Evolutionary conservation across 2,329 filamentous ascomycete species (phyloP), one percentile per base, ranked within the genome.

Genomic region (Botrytis galanthina): DNA sequence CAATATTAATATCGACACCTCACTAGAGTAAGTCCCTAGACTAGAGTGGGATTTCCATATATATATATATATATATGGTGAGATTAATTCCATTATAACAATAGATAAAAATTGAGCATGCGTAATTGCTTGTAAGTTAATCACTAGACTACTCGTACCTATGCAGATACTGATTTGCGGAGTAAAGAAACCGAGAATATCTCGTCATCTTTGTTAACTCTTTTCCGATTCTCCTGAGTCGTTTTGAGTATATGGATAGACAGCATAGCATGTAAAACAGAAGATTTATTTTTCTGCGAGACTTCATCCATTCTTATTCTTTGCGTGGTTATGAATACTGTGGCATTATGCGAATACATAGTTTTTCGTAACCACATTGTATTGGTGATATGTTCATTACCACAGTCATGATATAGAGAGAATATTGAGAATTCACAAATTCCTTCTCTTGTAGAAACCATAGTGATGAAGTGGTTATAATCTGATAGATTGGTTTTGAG

Each of bases 191-290:
- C 7, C n/a, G 22, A 6, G 10, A 51, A 51, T 26, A 51, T 5
- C 10, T 51, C 48, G 48, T 0, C 46, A 26, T 51, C 46, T 12
- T 10, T 26, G n/a, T n/a, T 26, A 3, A 5, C 9, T 1, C 10
- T 22, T 26, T 51, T 12, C 10, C 4, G 9, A 51, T 1, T 51
- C 1, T 51, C 22, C 46, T 9, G 14, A 51, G 22, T 0, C 92
- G 81, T 77, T 91, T 91, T 26, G 92, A 79, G 87, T 86, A 75
- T 91, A 92, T 0, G 90, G 90, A 48, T n/a, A n/a, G n/a, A n/a
- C n/a, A n/a, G n/a, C n/a, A 60, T 39, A 37, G 29, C 62, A 64
- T 68, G 37, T 29, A 68, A 46, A 57, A 68, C 46, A n/a, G 90
- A 84, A 0, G 87, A 83, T 29, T 83, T 75, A 73, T 83, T 78